Conservation (phyloP, 2,329 filamentous ascomycete species). For the Epichloe brachyelytri region DNA sequence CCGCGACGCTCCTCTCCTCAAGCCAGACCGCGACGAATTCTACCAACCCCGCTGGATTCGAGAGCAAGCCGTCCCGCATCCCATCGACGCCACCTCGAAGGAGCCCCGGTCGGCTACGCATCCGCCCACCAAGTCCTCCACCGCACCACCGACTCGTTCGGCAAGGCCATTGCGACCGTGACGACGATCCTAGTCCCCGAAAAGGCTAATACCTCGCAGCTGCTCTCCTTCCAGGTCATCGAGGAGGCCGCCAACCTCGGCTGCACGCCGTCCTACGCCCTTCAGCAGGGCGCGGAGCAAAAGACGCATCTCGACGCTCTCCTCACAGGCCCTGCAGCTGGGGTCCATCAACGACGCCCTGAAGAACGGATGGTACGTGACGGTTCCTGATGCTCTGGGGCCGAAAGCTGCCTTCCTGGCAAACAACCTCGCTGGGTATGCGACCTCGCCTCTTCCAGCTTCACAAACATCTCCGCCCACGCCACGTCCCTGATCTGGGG, state of each 20-base stretch:
- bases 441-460: constrained; percentile 17
- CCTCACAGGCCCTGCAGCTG: constrained; percentile 2
- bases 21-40: no score
- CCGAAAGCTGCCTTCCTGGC: constrained; percentile 29
- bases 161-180: constrained; percentile 22
- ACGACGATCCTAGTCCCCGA: constrained; percentile 25
- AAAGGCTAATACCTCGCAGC: constrained; percentile 12
- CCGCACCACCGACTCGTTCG: constrained; percentile 22
- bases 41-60: no score
- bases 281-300: constrained; percentile 15
- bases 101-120: constrained; percentile 7
- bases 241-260: constrained; percentile 26
- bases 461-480: constrained; percentile 18
- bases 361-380: constrained; percentile 31
- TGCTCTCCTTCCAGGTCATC: constrained; percentile 30
- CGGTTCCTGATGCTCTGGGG: constrained; percentile 33
- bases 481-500: constrained; percentile 31
- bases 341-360: constrained; percentile 13
- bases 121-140: constrained; percentile 23
- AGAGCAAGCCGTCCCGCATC: no score
- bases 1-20: no score
- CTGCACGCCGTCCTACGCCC: constrained; percentile 14
- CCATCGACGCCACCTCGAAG: no score
- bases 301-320: constrained; percentile 12
- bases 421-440: constrained; percentile 27